Evolutionary conservation across 148 eudicot genomes (phyloP).

Genomic region (Chenopodium album): DNA sequence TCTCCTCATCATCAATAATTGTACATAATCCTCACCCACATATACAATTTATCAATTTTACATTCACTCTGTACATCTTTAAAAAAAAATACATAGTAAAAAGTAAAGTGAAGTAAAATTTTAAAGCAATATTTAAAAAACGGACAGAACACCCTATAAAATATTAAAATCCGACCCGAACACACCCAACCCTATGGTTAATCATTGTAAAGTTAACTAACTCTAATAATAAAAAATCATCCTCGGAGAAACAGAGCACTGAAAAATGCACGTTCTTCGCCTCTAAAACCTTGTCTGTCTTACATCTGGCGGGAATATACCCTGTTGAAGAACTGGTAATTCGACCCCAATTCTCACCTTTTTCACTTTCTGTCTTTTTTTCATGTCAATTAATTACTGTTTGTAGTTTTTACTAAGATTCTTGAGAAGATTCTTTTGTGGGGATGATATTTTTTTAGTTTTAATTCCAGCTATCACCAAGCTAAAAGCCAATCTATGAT

Average conservation of each 20-base stretch:
- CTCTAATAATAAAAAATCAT: too few species aligned
- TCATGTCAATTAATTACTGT: neutral
- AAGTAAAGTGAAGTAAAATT: too few species aligned
- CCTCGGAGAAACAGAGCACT: neutral
- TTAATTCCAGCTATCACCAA: constrained; percentile 28
- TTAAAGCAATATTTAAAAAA: too few species aligned
- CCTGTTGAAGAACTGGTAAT: neutral
- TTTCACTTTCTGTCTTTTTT: neutral
- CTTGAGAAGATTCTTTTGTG: constrained; percentile 19
- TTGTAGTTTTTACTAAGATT: neutral
- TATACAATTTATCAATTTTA: too few species aligned
- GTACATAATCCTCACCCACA: too few species aligned
- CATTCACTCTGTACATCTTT: too few species aligned
- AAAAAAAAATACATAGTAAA: too few species aligned
- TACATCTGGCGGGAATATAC: constrained; percentile 24
- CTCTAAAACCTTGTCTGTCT: neutral
- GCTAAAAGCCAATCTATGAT: constrained; percentile 26
- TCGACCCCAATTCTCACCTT: neutral
- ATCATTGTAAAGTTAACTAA: too few species aligned
- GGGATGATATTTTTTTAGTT: neutral
- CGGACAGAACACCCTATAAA: too few species aligned
- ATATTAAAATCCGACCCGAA: too few species aligned
- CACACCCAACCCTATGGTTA: too few species aligned
- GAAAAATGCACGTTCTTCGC: constrained; percentile 1
- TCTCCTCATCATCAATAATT: too few species aligned